phyloP scores from a whole-genome alignment of 1,284 basidiomycete species.

The Heterobasidion occidentale region DNA sequence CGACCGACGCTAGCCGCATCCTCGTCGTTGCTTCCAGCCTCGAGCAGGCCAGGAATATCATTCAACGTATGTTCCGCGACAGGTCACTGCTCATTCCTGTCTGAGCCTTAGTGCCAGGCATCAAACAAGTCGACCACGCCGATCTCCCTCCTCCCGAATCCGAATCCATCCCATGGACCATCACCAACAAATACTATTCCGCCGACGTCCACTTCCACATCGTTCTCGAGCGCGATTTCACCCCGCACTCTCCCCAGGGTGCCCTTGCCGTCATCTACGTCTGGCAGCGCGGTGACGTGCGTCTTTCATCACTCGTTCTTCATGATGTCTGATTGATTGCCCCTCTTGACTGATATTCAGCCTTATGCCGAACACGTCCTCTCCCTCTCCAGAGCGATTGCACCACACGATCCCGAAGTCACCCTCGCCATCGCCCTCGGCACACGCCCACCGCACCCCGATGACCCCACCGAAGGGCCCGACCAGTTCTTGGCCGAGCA shows the following conservation, averaged over 20 bases:
- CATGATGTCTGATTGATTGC: slow-evolving; percentile 4
- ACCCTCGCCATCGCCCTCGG: slow-evolving; percentile 54
- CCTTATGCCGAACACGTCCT: slow-evolving; percentile 45
- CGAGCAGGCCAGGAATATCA: slow-evolving; percentile 8
- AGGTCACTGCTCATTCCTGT: slow-evolving; percentile 6
- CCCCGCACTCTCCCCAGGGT: slow-evolving; percentile 26
- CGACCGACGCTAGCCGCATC: slow-evolving; percentile 3
- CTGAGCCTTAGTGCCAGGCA: slow-evolving; percentile 8
- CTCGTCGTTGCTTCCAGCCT: slow-evolving; percentile 9
- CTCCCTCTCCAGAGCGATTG: slow-evolving; percentile 37
- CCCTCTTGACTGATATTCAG: slow-evolving; percentile 19
- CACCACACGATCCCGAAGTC: slow-evolving; percentile 56
- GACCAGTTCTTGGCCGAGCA: slow-evolving; percentile 58
- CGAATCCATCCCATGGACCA: slow-evolving; percentile 57
- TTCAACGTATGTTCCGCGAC: slow-evolving; percentile 9
- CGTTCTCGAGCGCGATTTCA: slow-evolving; percentile 33
- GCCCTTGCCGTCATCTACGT: slow-evolving; percentile 68
- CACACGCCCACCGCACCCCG: slow-evolving; percentile 9
- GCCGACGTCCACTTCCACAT: slow-evolving; percentile 66
- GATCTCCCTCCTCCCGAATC: slow-evolving; percentile 9
- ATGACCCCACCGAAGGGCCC: slow-evolving; percentile 39
- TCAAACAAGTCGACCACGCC: slow-evolving; percentile 18
- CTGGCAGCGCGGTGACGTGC: slow-evolving; percentile 59
- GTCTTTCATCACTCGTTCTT: slow-evolving; percentile 16
- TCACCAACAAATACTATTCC: slow-evolving; percentile 81